Percentiles rank a stretch among this genome's conserved stretches.
These are phyloP conservation scores for Podospora sp. DNA, from an alignment of 495 filamentous ascomycete species.

Conservation along the genomic window DNA sequence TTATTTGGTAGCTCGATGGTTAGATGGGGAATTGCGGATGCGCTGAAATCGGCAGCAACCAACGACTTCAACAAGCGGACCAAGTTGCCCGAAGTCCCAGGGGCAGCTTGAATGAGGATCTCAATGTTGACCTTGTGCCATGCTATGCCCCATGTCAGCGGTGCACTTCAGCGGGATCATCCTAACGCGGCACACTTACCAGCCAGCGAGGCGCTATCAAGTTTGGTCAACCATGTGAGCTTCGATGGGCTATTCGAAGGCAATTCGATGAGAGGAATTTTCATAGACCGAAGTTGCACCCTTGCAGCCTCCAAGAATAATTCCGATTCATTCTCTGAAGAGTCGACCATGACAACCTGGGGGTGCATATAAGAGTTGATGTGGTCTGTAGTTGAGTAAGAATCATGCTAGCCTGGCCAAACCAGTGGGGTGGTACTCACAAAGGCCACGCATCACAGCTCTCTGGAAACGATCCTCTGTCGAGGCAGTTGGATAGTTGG, in stretches of 20 bases:
- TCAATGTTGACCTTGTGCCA: conserved; percentile 78
- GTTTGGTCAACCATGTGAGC: conserved; percentile 73
- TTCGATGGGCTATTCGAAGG: conserved; percentile 59
- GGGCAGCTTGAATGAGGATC: conserved; percentile 73
- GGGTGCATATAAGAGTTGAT: conserved; percentile 62
- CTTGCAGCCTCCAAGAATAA: conserved; percentile 59
- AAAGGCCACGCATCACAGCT: conserved; percentile 43
- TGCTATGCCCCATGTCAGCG: conserved; percentile 47
- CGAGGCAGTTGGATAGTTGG: conserved; percentile 53
- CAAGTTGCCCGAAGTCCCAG: conserved; percentile 68
- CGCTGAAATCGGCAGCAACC: conserved; percentile 70
- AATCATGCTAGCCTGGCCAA: background rate
- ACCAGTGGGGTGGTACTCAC: conserved; percentile 31
- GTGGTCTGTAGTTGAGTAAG: conserved; percentile 38
- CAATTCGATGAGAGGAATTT: conserved; percentile 65
- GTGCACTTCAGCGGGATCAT: background rate
- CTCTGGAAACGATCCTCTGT: conserved; percentile 53
- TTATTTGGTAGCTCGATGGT: conserved; percentile 77
- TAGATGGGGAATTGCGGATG: conserved; percentile 63
- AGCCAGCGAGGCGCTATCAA: conserved; percentile 71
- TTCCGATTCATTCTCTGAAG: conserved; percentile 49
- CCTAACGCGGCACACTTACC: conserved; percentile 47
- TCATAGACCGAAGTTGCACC: conserved; percentile 44
- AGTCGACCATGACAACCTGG: conserved; percentile 58
- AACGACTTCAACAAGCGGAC: conserved; percentile 74